A percentile compares a stretch with the other conserved stretches of the same genome.
Evolutionary conservation across 345 rosid species (phyloP).

Genomic region (Populus tremula): DNA sequence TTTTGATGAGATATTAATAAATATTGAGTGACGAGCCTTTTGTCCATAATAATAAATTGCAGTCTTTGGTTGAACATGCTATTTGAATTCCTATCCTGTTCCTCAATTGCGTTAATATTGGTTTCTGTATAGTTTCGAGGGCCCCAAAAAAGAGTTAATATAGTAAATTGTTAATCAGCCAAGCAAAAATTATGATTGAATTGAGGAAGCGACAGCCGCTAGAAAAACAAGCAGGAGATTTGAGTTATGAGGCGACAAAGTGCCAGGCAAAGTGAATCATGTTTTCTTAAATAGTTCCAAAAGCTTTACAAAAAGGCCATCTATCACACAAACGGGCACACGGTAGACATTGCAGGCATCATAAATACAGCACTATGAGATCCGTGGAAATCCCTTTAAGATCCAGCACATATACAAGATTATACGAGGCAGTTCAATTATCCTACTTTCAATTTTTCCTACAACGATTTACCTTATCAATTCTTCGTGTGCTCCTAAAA

Average conservation of each 20-base stretch:
- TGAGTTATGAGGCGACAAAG: not conserved
- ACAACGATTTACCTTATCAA: not conserved
- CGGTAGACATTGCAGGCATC: not conserved
- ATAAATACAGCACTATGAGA: too few species aligned
- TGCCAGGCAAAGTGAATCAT: not conserved
- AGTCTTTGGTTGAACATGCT: not conserved
- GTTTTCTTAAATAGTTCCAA: not conserved
- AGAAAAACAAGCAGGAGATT: not conserved
- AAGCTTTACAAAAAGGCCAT: not conserved
- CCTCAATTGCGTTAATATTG: not conserved
- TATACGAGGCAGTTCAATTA: conserved; percentile 4
- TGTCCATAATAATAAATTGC: not conserved
- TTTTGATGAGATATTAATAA: not conserved
- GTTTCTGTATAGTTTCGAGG: not conserved
- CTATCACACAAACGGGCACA: not conserved
- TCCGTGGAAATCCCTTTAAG: not conserved
- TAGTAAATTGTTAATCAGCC: not conserved
- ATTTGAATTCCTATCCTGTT: not conserved
- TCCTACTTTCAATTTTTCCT: conserved; percentile 10
- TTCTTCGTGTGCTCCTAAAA: not conserved
- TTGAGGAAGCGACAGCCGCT: not conserved
- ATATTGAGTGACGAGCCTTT: not conserved
- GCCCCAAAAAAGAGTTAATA: not conserved
- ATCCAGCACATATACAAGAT: not conserved
- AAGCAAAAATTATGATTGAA: not conserved